phyloP scores from a whole-genome alignment of 495 filamentous ascomycete genomes.

The Glonium stellatum region DNA sequence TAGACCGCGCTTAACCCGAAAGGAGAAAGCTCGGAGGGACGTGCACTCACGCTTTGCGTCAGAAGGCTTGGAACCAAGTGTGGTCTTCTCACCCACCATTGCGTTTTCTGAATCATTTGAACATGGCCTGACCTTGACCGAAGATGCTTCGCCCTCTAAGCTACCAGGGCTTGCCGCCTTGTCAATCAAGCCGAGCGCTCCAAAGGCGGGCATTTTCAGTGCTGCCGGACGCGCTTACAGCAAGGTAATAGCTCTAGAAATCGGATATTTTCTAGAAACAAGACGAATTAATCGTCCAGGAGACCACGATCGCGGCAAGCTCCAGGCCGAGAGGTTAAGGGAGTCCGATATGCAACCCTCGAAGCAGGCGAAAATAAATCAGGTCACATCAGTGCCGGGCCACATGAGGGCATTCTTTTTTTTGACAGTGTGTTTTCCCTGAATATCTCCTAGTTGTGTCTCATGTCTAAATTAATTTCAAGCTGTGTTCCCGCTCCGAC shows the following conservation, averaged over 20 bases:
- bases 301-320: neutral
- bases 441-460: neutral
- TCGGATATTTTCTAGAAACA: neutral
- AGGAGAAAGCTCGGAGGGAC: no score
- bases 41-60: no score
- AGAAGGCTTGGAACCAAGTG: no score
- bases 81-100: no score
- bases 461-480: constrained; percentile 1
- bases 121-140: no score
- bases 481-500: constrained; percentile 79
- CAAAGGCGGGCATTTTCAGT: neutral
- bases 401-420: constrained; percentile 77
- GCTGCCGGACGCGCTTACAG: neutral
- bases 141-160: neutral
- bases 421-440: constrained; percentile 64
- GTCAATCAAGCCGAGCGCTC: neutral
- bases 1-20: no score
- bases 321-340: neutral
- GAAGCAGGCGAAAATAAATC: constrained; percentile 48
- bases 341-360: constrained; percentile 11
- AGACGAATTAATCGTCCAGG: no score
- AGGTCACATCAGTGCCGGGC: constrained; percentile 66
- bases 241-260: neutral
- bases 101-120: no score
- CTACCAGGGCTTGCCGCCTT: neutral